Conservation (phyloP, 768 basidiomycete genomes). For the Tricholoma saponaceum region DNA sequence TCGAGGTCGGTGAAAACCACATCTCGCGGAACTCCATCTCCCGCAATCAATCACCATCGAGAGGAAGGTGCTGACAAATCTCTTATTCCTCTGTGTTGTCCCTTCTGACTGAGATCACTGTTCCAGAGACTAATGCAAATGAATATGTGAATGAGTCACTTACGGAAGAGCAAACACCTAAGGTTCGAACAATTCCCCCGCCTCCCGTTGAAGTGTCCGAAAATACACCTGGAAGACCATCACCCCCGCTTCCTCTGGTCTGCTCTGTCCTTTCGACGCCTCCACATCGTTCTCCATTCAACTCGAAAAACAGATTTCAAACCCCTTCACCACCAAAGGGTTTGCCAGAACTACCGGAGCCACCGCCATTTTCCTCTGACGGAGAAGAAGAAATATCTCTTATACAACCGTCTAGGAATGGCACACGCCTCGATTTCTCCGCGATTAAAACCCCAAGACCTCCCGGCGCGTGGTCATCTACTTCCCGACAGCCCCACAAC, state of each 20-base stretch:
- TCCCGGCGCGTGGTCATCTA: slow-evolving; percentile 35
- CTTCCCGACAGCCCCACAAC: slow-evolving; percentile 17
- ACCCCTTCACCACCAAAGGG: slow-evolving; percentile 62
- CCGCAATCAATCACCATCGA: not conserved
- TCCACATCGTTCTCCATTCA: slow-evolving; percentile 38
- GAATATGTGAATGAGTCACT: slow-evolving; percentile 5
- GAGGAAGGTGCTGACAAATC: not conserved
- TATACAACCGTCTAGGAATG: slow-evolving; percentile 4
- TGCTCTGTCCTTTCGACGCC: slow-evolving; percentile 38
- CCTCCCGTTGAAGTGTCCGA: slow-evolving; percentile 8
- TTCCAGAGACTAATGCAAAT: not conserved
- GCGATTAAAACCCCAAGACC: slow-evolving; percentile 25
- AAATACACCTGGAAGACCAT: slow-evolving; percentile 9
- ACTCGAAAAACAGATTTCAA: slow-evolving; percentile 45
- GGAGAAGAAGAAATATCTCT: slow-evolving; percentile 21
- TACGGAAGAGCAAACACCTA: slow-evolving; percentile 23
- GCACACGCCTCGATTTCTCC: slow-evolving; percentile 8
- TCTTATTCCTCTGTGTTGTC: not conserved
- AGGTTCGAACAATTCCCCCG: slow-evolving; percentile 11
- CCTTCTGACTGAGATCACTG: not conserved
- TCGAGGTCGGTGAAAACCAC: not conserved
- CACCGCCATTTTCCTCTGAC: slow-evolving; percentile 56
- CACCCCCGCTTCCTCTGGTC: slow-evolving; percentile 7
- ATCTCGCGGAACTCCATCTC: not conserved
- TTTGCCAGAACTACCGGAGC: slow-evolving; percentile 64